A percentile compares a stretch with the other conserved stretches of the same genome.
These are phyloP conservation scores for Thymus mandschuricus DNA, from an alignment of 257 asterid genomes.

Conservation along the genomic window DNA sequence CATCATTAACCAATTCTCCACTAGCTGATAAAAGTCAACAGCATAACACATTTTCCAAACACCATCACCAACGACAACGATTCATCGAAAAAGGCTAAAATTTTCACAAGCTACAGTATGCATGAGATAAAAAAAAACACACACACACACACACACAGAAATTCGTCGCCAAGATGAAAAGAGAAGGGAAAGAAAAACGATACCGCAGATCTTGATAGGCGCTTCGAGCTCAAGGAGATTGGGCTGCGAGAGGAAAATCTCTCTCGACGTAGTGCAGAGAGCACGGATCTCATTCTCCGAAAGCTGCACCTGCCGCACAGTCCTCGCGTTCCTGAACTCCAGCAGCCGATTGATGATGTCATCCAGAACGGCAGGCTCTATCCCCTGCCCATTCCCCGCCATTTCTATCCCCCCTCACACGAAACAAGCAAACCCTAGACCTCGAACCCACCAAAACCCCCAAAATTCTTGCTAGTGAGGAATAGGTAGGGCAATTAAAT, in stretches of 20 bases:
- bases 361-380: slow-evolving; percentile 76
- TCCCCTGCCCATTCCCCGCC: slow-evolving; percentile 80
- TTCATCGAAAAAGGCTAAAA: background rate
- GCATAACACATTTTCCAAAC: slow-evolving; percentile 3
- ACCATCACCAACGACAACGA: slow-evolving; percentile 10
- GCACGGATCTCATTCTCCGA: slow-evolving; percentile 92
- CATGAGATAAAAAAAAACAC: slow-evolving; percentile 22
- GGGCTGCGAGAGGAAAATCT: slow-evolving; percentile 87
- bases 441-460: background rate
- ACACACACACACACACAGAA: no score
- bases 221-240: slow-evolving; percentile 97
- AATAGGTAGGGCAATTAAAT: background rate
- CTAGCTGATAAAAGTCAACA: slow-evolving; percentile 10
- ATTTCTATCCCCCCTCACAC: slow-evolving; percentile 29
- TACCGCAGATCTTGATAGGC: slow-evolving; percentile 98
- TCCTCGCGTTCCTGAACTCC: slow-evolving; percentile 80
- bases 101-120: background rate
- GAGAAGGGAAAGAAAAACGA: background rate
- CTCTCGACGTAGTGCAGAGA: slow-evolving; percentile 75
- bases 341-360: slow-evolving; percentile 80
- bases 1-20: background rate
- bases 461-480: background rate
- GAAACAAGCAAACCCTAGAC: slow-evolving; percentile 40
- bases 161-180: background rate
- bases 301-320: slow-evolving; percentile 85